phyloP scores from a whole-genome alignment of 2,329 filamentous ascomycete species.

The Plenodomus biglobosus region DNA sequence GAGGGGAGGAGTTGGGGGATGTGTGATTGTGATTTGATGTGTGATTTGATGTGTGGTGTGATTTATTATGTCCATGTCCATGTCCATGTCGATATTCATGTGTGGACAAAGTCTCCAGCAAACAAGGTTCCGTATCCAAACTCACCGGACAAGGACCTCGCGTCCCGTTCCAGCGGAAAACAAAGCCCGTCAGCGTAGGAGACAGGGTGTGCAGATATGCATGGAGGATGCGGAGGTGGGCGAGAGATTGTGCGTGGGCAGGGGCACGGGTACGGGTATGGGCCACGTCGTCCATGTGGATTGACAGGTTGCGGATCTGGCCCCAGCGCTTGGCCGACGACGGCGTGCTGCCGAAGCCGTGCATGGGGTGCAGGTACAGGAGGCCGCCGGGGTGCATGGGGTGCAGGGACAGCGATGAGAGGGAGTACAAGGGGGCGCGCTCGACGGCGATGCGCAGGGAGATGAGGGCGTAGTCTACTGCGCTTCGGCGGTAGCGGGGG shows the following conservation, averaged over 20 bases:
- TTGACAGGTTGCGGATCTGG: slow-evolving; percentile 72
- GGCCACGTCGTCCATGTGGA: slow-evolving; percentile 71
- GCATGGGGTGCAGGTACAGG: slow-evolving; percentile 72
- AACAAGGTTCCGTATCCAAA: slow-evolving; percentile 69
- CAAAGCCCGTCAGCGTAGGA: slow-evolving; percentile 65
- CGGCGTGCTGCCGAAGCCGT: slow-evolving; percentile 74
- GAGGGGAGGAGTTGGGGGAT: slow-evolving; percentile 45
- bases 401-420: slow-evolving; percentile 71
- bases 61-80: too few species aligned
- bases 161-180: slow-evolving; percentile 74
- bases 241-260: slow-evolving; percentile 65
- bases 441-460: slow-evolving; percentile 83
- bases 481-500: slow-evolving; percentile 72
- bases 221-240: slow-evolving; percentile 67
- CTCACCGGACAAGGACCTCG: slow-evolving; percentile 75
- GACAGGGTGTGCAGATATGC: slow-evolving; percentile 75
- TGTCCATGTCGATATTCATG: too few species aligned
- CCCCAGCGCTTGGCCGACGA: slow-evolving; percentile 72
- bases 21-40: too few species aligned
- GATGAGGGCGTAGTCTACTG: slow-evolving; percentile 86
- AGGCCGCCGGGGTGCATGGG: slow-evolving; percentile 75
- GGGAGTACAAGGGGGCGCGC: slow-evolving; percentile 64
- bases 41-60: too few species aligned
- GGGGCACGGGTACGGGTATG: slow-evolving; percentile 62
- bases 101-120: too few species aligned